Conservation (phyloP, 176 grass and related monocot genomes). For the Alloteropsis semialata region DNA sequence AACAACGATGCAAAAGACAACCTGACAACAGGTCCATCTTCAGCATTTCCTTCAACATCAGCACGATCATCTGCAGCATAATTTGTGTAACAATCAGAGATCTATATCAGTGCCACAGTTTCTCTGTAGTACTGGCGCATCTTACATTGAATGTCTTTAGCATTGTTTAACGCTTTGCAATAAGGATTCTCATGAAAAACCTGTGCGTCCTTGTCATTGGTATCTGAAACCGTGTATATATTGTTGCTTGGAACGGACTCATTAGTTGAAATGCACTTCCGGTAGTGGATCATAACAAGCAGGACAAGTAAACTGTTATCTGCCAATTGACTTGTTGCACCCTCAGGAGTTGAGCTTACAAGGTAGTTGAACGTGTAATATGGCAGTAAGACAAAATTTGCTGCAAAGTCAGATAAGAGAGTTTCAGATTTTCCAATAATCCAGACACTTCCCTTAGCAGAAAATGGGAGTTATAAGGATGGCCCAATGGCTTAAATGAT, state of each 20-base stretch:
- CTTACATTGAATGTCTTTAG: conserved; percentile 92
- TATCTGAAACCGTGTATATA: conserved; percentile 46
- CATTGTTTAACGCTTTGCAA: conserved; percentile 83
- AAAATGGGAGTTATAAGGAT: not conserved
- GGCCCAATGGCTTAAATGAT: not conserved
- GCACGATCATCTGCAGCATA: conserved; percentile 81
- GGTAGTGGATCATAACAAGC: conserved; percentile 87
- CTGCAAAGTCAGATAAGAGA: conserved; percentile 59
- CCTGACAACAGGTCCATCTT: conserved; percentile 77
- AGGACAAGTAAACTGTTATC: conserved; percentile 87
- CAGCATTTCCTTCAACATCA: conserved; percentile 91
- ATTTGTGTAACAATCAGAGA: conserved; percentile 25
- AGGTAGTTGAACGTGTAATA: conserved; percentile 96
- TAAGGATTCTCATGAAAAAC: conserved; percentile 89
- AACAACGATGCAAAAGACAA: conserved; percentile 90
- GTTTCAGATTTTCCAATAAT: conserved; percentile 1
- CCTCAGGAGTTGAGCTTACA: conserved; percentile 65
- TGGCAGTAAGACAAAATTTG: conserved; percentile 88
- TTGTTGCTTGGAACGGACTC: conserved; percentile 46
- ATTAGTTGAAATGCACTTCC: conserved; percentile 62
- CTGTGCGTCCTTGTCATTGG: conserved; percentile 50
- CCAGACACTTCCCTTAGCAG: not conserved
- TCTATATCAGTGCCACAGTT: not conserved
- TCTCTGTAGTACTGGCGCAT: conserved; percentile 7
- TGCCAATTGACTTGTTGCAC: conserved; percentile 68